Evolutionary conservation across 2,329 filamentous ascomycete species (phyloP).

Genomic region (Pseudogymnoascus sp.): DNA sequence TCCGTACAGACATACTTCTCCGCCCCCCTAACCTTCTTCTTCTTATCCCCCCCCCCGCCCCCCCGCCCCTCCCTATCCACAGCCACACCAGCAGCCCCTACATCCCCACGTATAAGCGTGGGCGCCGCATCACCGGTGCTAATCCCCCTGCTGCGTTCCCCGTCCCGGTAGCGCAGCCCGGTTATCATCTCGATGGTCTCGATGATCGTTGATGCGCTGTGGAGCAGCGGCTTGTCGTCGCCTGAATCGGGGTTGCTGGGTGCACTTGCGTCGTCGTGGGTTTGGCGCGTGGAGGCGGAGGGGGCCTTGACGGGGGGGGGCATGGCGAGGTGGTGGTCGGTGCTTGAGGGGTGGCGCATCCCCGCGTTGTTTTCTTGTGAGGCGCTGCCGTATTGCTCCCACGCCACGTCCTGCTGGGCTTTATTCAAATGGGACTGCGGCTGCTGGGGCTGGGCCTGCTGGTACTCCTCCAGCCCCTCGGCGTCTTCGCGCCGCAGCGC

Average conservation of each 20-base stretch:
- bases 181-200: slow-evolving; percentile 93
- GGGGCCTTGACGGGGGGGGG: slow-evolving; percentile 56
- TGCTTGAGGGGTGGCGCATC: slow-evolving; percentile 23
- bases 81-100: slow-evolving; percentile 76
- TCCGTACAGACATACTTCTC: slow-evolving; percentile 95
- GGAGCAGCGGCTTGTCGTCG: slow-evolving; percentile 75
- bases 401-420: slow-evolving; percentile 48
- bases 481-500: slow-evolving; percentile 80
- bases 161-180: slow-evolving; percentile 76
- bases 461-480: slow-evolving; percentile 63
- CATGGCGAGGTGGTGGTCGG: slow-evolving; percentile 46
- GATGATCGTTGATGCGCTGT: slow-evolving; percentile 66
- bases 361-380: slow-evolving; percentile 32
- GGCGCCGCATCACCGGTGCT: slow-evolving; percentile 79
- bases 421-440: slow-evolving; percentile 51
- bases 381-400: slow-evolving; percentile 43
- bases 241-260: slow-evolving; percentile 65
- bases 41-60: slow-evolving; percentile 66
- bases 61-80: slow-evolving; percentile 65
- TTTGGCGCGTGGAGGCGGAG: slow-evolving; percentile 66
- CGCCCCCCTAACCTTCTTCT: slow-evolving; percentile 71
- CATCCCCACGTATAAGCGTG: slow-evolving; percentile 74
- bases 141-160: slow-evolving; percentile 79
- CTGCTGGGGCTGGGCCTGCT: too few relatives aligned
- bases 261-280: slow-evolving; percentile 63